Percentiles rank a stretch among this genome's conserved stretches.
Evolutionary conservation across 192 early-diverging fungal genomes (phyloP).

Genomic region (Allomyces macrogynus): DNA sequence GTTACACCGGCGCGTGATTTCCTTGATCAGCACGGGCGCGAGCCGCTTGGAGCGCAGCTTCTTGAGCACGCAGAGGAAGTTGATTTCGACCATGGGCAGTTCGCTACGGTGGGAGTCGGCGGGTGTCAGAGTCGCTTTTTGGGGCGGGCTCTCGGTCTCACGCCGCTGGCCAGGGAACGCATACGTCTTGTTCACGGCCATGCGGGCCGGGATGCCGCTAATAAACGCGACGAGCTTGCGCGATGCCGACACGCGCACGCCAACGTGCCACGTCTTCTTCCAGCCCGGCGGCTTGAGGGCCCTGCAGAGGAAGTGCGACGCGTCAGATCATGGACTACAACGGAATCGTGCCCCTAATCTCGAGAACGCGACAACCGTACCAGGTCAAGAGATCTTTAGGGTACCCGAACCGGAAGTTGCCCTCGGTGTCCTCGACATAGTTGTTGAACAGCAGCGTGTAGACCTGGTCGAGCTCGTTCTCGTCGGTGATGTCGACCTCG

Average conservation of each 20-base stretch:
- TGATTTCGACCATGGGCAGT: slow-evolving; percentile 79
- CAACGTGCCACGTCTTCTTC: slow-evolving; percentile 72
- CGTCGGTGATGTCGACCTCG: slow-evolving; percentile 52
- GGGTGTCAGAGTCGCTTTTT: background rate
- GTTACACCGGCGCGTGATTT: slow-evolving; percentile 85
- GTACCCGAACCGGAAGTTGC: slow-evolving; percentile 93
- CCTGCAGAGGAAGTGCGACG: slow-evolving; percentile 15
- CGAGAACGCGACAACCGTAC: slow-evolving; percentile 16
- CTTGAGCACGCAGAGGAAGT: slow-evolving; percentile 94
- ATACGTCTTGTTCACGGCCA: slow-evolving; percentile 50
- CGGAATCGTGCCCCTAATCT: too few species aligned
- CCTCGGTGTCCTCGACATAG: slow-evolving; percentile 95
- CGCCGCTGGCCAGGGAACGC: slow-evolving; percentile 6
- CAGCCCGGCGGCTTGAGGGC: slow-evolving; percentile 85
- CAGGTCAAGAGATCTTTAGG: slow-evolving; percentile 79
- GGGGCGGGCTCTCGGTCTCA: background rate
- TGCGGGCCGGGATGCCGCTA: slow-evolving; percentile 69
- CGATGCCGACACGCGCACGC: slow-evolving; percentile 61
- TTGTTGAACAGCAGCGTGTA: slow-evolving; percentile 74
- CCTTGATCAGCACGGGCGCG: slow-evolving; percentile 89
- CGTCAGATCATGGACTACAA: background rate
- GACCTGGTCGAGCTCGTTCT: slow-evolving; percentile 63
- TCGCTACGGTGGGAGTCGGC: slow-evolving; percentile 4
- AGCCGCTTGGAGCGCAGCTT: slow-evolving; percentile 82
- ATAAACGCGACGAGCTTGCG: slow-evolving; percentile 88